Conservation (phyloP, 306 rosid species). For the Lathyrus oleraceus region DNA sequence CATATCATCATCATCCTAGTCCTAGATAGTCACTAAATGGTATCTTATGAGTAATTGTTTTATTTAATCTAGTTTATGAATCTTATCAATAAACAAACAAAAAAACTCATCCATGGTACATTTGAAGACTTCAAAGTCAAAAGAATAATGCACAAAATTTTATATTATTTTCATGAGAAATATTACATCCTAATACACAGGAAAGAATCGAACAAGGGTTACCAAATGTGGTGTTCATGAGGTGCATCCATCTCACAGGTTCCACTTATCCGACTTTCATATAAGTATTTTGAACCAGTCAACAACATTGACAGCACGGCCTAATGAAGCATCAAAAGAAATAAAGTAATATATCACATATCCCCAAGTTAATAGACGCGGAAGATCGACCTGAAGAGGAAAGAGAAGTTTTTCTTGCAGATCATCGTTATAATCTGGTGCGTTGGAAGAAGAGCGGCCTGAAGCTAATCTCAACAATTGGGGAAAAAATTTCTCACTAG, state of each 20-base stretch:
- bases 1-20: not conserved
- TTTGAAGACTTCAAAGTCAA: constrained; percentile 23
- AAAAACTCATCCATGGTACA: constrained; percentile 10
- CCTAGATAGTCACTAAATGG: constrained; percentile 36
- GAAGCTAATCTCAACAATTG: constrained; percentile 29
- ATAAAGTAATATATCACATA: constrained; percentile 24
- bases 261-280: constrained; percentile 56
- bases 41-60: constrained; percentile 20
- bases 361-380: constrained; percentile 21
- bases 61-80: constrained; percentile 27
- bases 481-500: constrained; percentile 10
- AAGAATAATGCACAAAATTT: constrained; percentile 38
- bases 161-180: constrained; percentile 40
- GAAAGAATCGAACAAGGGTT: constrained; percentile 41
- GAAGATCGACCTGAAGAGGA: constrained; percentile 17
- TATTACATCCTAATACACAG: constrained; percentile 50
- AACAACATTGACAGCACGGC: constrained; percentile 22
- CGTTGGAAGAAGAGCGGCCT: constrained; percentile 5
- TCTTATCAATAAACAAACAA: constrained; percentile 14
- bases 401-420: constrained; percentile 10
- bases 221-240: constrained; percentile 37
- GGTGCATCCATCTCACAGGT: constrained; percentile 47
- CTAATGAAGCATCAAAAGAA: constrained; percentile 35
- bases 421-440: constrained; percentile 9
- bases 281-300: constrained; percentile 46